Percentiles rank a stretch among this genome's conserved stretches.
These are phyloP conservation scores for Chalaropsis thielavioides DNA, from an alignment of 2,329 filamentous ascomycete species.

Conservation along the genomic window DNA sequence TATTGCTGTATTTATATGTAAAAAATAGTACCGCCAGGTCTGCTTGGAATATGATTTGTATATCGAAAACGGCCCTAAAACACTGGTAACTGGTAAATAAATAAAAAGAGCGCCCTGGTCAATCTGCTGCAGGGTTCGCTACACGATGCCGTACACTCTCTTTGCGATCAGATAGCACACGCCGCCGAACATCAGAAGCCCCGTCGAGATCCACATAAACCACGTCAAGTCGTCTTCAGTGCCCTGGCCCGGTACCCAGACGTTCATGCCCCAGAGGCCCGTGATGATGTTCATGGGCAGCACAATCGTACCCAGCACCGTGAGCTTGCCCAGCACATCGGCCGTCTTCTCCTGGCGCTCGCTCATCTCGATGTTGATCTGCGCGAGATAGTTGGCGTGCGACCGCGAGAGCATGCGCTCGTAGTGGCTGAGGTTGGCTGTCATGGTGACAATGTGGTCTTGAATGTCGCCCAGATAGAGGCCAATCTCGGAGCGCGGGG, in stretches of 20 bases:
- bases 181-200: constrained; percentile 63
- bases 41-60: not conserved
- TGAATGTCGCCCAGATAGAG: constrained; percentile 96
- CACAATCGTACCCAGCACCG: constrained; percentile 91
- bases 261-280: constrained; percentile 98
- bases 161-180: constrained; percentile 71
- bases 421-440: constrained; percentile 85
- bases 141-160: constrained; percentile 68
- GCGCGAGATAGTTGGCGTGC: constrained; percentile 94
- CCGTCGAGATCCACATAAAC: constrained; percentile 63
- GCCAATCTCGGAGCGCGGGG: constrained; percentile 90
- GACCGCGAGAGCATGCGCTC: constrained; percentile 85
- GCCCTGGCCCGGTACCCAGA: constrained; percentile 85
- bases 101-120: too few relatives aligned
- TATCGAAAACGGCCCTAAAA: not conserved
- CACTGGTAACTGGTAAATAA: not conserved
- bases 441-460: constrained; percentile 99
- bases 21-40: too few relatives aligned
- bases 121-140: too few relatives aligned
- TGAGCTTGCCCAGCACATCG: constrained; percentile 86
- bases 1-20: not conserved
- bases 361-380: constrained; percentile 98
- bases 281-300: constrained; percentile 99
- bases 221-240: constrained; percentile 58
- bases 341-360: constrained; percentile 92